These are phyloP conservation scores for Calocera viscosa DNA, from an alignment of 768 basidiomycete genomes.

Conservation along the genomic window DNA sequence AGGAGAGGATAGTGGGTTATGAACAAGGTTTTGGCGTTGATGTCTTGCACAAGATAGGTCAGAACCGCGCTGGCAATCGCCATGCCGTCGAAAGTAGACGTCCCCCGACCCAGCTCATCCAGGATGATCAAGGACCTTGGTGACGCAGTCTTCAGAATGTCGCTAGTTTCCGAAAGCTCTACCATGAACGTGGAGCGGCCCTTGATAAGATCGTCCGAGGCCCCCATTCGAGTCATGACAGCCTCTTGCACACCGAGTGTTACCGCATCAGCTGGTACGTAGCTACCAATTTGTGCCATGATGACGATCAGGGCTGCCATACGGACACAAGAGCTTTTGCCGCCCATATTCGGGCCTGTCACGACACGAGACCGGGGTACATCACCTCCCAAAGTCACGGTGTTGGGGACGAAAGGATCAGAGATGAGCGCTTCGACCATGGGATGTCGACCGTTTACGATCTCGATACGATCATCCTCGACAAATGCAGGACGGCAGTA, in stretches of 20 bases:
- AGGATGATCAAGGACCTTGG: slow-evolving; percentile 71
- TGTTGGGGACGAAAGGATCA: slow-evolving; percentile 80
- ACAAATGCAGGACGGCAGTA: slow-evolving; percentile 71
- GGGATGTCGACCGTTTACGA: slow-evolving; percentile 79
- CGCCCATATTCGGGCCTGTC: slow-evolving; percentile 50
- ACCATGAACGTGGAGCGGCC: slow-evolving; percentile 96
- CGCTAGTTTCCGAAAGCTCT: slow-evolving; percentile 86
- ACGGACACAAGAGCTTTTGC: slow-evolving; percentile 73
- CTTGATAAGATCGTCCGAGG: slow-evolving; percentile 73
- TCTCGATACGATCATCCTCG: slow-evolving; percentile 53
- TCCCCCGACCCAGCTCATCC: slow-evolving; percentile 78
- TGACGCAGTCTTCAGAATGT: slow-evolving; percentile 70
- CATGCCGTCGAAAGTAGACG: slow-evolving; percentile 92
- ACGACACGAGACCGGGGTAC: slow-evolving; percentile 51
- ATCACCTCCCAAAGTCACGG: slow-evolving; percentile 48
- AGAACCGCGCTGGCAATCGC: slow-evolving; percentile 76
- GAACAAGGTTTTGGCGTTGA: slow-evolving; percentile 66
- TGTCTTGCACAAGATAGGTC: slow-evolving; percentile 48
- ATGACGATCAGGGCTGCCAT: slow-evolving; percentile 58
- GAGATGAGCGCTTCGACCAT: slow-evolving; percentile 71
- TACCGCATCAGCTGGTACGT: slow-evolving; percentile 70
- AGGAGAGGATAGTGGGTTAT: slow-evolving; percentile 91
- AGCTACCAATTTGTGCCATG: slow-evolving; percentile 79
- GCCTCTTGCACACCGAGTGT: slow-evolving; percentile 71
- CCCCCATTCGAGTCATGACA: slow-evolving; percentile 83